Evolutionary conservation across 2,329 filamentous ascomycete genomes (phyloP), one percentile per base, ranked within the genome.

Genomic region (Chaetomium sp.): DNA sequence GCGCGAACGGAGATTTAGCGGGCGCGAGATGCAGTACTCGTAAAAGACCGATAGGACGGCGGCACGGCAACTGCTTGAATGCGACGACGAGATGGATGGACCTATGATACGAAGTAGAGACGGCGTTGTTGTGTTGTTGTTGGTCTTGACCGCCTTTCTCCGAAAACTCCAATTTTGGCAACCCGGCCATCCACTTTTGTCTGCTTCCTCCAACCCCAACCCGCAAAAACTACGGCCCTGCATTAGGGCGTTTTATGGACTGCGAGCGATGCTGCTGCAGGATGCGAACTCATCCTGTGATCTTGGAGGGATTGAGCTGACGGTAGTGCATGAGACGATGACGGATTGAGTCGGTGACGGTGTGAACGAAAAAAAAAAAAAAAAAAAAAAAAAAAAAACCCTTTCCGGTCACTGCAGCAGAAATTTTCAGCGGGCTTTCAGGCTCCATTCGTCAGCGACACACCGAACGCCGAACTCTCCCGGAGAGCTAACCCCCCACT

Each of bases 81-180:
- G 19, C 19, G 19, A 27, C 19, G 19, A 27, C 19, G 19, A 27
- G 19, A 27, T 27, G 19, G 19, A 27, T 27, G 3, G 19, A 27
- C 19, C 19, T 27, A 27, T 27, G 19, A 27, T 3, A 27, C 19
- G 19, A 27, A 27, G 19, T 27, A 27, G 19, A 27, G 19, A 27
- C 19, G 19, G 19, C 19, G 19, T 27, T 27, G 19, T 27, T 2
- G 2, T 27, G 19, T 27, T 27, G 40, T 36, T 33, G 43, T 43
- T 46, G 38, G 10, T 43, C 49, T 52, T 61, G 62, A 64, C 62
- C 62, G 62, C 62, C 60, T 62, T 64, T 57, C 55, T 45, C 42
- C 38, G 19, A 27, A 27, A 27, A 27, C 19, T 27, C 19, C 19
- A 27, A 27, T 1, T 8, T 10, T 6, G 5, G 9, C 8, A 37